A percentile compares a stretch with the other conserved stretches of the same genome.
Evolutionary conservation across 2,329 filamentous ascomycete genomes (phyloP).

Genomic region (Aspergillus eucalypticola): DNA sequence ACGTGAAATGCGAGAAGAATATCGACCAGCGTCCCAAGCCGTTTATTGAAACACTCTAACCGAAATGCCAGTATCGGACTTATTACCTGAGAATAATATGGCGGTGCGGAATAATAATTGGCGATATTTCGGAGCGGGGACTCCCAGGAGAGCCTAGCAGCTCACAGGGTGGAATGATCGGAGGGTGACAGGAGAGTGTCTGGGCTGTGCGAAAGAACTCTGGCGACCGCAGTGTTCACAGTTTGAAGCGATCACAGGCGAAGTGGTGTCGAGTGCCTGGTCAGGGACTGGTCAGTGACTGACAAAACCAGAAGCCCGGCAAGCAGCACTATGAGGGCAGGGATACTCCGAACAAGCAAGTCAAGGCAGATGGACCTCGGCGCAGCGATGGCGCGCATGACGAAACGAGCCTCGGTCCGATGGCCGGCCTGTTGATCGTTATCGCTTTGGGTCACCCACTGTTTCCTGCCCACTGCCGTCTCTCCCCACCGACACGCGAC

Average conservation of each 20-base stretch:
- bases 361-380: slow-evolving; percentile 31
- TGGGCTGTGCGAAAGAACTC: not conserved
- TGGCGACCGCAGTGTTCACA: not conserved
- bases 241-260: not conserved
- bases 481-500: slow-evolving; percentile 16
- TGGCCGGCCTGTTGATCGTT: slow-evolving; percentile 15
- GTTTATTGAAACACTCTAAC: not conserved
- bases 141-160: not conserved
- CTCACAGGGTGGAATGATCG: not conserved
- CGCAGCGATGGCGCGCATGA: slow-evolving; percentile 26
- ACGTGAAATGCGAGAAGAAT: not conserved
- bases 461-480: slow-evolving; percentile 19
- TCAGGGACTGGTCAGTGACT: not conserved
- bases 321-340: slow-evolving; percentile 3
- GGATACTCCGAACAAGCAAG: slow-evolving; percentile 4
- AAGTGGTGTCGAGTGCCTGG: not conserved
- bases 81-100: not conserved
- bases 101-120: slow-evolving; percentile 5
- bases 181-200: not conserved
- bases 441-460: slow-evolving; percentile 11
- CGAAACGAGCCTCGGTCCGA: slow-evolving; percentile 38
- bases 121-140: not conserved
- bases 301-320: not conserved
- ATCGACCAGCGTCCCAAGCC: not conserved
- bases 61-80: not conserved